These are phyloP conservation scores for Cucurbita moschata DNA, from an alignment of 306 rosid genomes.

Conservation along the genomic window DNA sequence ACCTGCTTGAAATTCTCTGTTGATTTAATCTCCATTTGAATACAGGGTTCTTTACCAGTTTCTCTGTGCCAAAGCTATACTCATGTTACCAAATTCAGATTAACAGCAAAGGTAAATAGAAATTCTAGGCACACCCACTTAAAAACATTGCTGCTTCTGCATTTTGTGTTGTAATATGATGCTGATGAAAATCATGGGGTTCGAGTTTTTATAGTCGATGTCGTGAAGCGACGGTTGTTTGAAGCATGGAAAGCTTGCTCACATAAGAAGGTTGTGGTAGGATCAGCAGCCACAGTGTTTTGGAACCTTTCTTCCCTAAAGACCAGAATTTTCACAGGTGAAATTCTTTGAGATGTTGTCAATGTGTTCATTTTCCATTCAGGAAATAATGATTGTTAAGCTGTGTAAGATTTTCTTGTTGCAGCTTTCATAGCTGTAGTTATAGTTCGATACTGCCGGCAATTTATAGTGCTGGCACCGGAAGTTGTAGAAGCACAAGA, in stretches of 20 bases:
- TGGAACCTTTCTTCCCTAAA: constrained; percentile 68
- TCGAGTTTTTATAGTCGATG: constrained; percentile 30
- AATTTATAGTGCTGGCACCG: constrained; percentile 23
- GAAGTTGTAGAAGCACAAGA: constrained; percentile 28
- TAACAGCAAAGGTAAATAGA: constrained; percentile 36
- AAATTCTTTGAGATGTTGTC: neutral
- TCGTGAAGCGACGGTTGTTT: constrained; percentile 32
- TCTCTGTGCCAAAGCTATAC: constrained; percentile 67
- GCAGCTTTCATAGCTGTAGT: constrained; percentile 76
- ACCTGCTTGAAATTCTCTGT: neutral
- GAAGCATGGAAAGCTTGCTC: constrained; percentile 68
- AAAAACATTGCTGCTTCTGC: neutral
- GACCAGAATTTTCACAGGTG: constrained; percentile 68
- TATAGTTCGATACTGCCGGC: constrained; percentile 39
- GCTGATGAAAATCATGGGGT: neutral
- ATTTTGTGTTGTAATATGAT: neutral
- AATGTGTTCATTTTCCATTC: neutral
- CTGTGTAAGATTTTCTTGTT: neutral
- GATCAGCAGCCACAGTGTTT: constrained; percentile 37
- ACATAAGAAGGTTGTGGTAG: constrained; percentile 58
- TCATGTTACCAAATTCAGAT: constrained; percentile 49
- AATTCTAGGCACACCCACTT: neutral
- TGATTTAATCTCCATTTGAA: neutral
- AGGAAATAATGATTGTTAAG: neutral
- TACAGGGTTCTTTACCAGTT: constrained; percentile 56